These are phyloP conservation scores for Thelonectria rubi DNA, from an alignment of 2,329 filamentous ascomycete species.

Conservation along the genomic window DNA sequence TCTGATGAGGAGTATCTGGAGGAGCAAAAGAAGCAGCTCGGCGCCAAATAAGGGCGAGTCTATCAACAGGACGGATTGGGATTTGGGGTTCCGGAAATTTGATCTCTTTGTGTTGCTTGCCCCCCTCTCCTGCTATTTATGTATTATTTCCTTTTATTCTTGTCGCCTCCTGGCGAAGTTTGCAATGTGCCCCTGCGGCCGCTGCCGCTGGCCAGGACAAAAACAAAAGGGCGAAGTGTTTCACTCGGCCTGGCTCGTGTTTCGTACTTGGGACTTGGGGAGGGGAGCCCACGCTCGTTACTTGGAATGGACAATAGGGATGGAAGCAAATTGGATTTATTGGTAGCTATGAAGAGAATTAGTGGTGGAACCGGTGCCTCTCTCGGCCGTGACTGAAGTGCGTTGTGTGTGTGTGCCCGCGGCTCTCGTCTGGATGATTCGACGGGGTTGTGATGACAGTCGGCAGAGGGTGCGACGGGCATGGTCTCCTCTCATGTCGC, in stretches of 20 bases:
- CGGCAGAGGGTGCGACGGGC: background rate
- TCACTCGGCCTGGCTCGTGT: conserved; percentile 24
- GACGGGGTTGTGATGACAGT: background rate
- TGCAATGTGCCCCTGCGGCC: conserved; percentile 12
- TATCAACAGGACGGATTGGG: conserved; percentile 30
- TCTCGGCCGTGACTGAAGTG: background rate
- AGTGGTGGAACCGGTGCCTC: conserved; percentile 2
- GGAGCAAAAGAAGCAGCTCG: conserved; percentile 58
- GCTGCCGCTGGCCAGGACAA: conserved; percentile 18
- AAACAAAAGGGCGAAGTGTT: conserved; percentile 15
- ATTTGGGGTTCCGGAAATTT: conserved; percentile 36
- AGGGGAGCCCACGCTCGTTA: conserved; percentile 41
- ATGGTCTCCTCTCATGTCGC: no score
- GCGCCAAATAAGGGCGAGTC: conserved; percentile 47
- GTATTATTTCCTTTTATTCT: conserved; percentile 40
- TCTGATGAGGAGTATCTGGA: conserved; percentile 85
- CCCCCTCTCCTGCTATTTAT: conserved; percentile 34
- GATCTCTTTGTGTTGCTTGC: conserved; percentile 29
- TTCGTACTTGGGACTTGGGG: conserved; percentile 26
- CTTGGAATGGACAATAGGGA: conserved; percentile 36
- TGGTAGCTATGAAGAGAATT: conserved; percentile 6
- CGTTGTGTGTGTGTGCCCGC: background rate
- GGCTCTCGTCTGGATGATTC: background rate
- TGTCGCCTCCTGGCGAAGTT: conserved; percentile 19
- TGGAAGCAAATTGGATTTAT: conserved; percentile 37